phyloP scores from a whole-genome alignment of 2,329 filamentous ascomycete species.

The Aspergillus candidus region DNA sequence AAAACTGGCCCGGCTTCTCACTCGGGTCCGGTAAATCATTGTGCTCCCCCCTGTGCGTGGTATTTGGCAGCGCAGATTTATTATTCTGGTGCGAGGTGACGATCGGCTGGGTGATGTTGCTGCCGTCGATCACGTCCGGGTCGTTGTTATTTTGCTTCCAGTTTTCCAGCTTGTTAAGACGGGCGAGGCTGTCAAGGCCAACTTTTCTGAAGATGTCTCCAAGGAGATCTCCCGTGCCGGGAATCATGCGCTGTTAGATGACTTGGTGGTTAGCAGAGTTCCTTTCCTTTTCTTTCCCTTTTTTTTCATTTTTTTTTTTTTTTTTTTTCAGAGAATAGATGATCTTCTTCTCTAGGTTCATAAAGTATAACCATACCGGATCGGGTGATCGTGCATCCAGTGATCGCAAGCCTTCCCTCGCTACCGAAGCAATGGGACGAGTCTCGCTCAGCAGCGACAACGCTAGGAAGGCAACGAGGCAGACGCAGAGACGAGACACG shows the following conservation, averaged over 20 bases:
- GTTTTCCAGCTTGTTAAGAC: conserved; percentile 5
- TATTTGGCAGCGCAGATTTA: background rate
- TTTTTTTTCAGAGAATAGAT: too few species aligned
- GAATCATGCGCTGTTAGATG: conserved; percentile 7
- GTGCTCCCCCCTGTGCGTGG: conserved; percentile 3
- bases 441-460: too few species aligned
- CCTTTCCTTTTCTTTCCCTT: too few species aligned
- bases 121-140: conserved; percentile 2
- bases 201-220: conserved; percentile 3
- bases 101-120: conserved; percentile 1
- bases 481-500: too few species aligned
- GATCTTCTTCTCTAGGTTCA: too few species aligned
- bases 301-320: too few species aligned
- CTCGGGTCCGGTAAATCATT: background rate
- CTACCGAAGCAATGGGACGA: too few species aligned
- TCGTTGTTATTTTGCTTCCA: conserved; percentile 8
- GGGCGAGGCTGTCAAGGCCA: conserved; percentile 7
- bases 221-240: conserved; percentile 3
- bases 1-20: conserved; percentile 15
- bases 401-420: too few species aligned
- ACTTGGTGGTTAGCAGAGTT: background rate
- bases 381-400: too few species aligned
- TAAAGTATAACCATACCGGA: too few species aligned
- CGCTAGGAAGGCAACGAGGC: too few species aligned
- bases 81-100: background rate